Evolutionary conservation across 1,139 yeast species (phyloP).

Genomic region (Citeromyces hawaiiensis): DNA sequence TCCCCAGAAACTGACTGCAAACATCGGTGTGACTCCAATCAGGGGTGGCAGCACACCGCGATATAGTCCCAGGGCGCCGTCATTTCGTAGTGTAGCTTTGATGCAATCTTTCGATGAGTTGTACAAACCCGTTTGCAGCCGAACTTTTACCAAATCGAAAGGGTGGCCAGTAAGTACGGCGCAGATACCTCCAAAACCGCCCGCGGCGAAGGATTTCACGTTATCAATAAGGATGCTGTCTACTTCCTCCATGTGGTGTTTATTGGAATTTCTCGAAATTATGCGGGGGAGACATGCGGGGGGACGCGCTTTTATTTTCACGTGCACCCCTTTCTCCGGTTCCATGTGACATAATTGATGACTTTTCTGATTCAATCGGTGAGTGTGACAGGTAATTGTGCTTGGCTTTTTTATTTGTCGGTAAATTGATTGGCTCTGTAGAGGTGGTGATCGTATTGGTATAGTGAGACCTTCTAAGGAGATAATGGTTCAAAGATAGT

Average conservation of each 20-base stretch:
- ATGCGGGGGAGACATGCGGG: background rate
- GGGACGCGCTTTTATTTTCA: background rate
- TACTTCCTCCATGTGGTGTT: conserved; percentile 14
- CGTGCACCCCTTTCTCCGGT: background rate
- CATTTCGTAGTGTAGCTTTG: conserved; percentile 50
- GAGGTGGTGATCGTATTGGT: too few relatives aligned
- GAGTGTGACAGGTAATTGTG: too few relatives aligned
- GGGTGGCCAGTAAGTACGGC: conserved; percentile 95
- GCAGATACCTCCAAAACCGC: conserved; percentile 77
- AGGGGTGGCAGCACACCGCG: conserved; percentile 84
- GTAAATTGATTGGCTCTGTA: too few relatives aligned
- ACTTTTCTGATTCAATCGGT: background rate
- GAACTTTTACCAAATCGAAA: conserved; percentile 83
- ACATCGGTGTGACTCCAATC: conserved; percentile 94
- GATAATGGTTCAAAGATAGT: too few relatives aligned
- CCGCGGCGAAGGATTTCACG: conserved; percentile 75
- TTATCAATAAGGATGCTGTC: conserved; percentile 17
- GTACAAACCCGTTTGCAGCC: conserved; percentile 71
- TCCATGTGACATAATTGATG: background rate
- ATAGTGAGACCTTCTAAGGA: too few relatives aligned
- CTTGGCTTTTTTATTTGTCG: too few relatives aligned
- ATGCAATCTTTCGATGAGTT: conserved; percentile 53
- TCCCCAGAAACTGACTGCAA: conserved; percentile 98
- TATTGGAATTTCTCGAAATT: background rate
- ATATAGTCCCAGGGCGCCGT: conserved; percentile 72